Base-by-base conservation (phyloP, 2,329 filamentous ascomycete genomes). In the Sporothrix mexicana region DNA sequence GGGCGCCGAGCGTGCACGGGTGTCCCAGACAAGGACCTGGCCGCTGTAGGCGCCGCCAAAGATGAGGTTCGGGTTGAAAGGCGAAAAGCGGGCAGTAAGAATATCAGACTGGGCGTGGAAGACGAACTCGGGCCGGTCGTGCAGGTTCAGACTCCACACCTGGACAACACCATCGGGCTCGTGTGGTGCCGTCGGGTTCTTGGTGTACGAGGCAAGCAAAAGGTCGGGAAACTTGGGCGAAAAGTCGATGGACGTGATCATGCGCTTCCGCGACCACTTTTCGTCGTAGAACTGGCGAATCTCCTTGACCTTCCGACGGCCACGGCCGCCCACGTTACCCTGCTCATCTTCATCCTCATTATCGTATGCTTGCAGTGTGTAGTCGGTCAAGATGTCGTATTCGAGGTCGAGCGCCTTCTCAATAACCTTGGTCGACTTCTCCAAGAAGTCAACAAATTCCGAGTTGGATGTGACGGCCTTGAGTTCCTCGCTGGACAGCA, bases 61-160 rank as follows among this genome's bases (percentile, higher is more conserved):
- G 78, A 99, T 97, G 71, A 99, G 87, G 77, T 97, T 98, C 4
- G 95, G 95, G 80, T 99, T 96, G 80, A 98, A 98, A 0, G 96
- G 96, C n/a, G 96, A 98, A 83, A 99, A 99, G 77, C 96, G 97
- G 76, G 96, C 96, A 0, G 95, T 93, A 15, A 99, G 87, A 70
- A 99, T 94, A 82, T 99, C 96, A 61, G 95, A 98, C 74, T 97
- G 95, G 10, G 95, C 95, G 78, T 97, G 95, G 81, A 99, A 98
- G 73, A 97, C 91, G 82, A 97, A 98, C 85, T 99, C 96, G 0
- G 96, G 94, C 43, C 96, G 90, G 77, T 96, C 93, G 77, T 97
- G 95, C 80, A 98, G 91, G 81, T 98, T 95, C 79, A 94, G 88
- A 80, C 98, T 99, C 97, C 97, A 99, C 47, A 99, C 92, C 80